Base-by-base conservation (phyloP, 306 rosid genomes). In the Vicia villosa region DNA sequence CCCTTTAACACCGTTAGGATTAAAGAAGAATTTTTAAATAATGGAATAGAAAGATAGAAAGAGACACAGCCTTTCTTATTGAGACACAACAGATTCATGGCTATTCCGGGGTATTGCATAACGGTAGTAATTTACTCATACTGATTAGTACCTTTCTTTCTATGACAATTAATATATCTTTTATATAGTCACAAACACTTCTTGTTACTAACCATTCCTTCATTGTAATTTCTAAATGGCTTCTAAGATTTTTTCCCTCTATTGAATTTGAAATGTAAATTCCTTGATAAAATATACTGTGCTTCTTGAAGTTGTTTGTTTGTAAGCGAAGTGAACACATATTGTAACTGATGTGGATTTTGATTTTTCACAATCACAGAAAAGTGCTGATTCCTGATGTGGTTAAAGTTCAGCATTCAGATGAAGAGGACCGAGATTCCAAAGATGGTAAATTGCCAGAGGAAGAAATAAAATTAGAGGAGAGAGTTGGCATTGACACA, bases 381-480 rank as follows among this genome's bases (percentile, higher is more conserved):
- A 52, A 37, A 37, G 66, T 64, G 54, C 74, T 49, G 42, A 62
- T 51, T 37, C 40, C 72, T 76, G 81, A 70, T 38, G 73, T 62
- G 34, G 63, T 68, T 28, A 69, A 30, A 68, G 57, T 68, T 67
- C 73, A 46, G 42, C 69, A 56, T 61, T 57, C 10, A 73, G 67
- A 74, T 61, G 59, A 20, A 69, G 60, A 30, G 52, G 61, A 42
- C 50, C 69, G 73, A 58, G 68, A 54, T 78, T 76, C 79, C 16
- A 76, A 80, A 67, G 83, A 66, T 61, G 45, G 55, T 57, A 69
- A 75, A 66, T 63, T 66, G 20, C 46, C 21, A 2, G 75, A 70
- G 66, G 69, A 55, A 21, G 78, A 50, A 64, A 74, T 50, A 42
- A 58, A 79, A 73, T 17, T 46, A 38, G 78, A 50, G 19, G 82